Conservation (phyloP, 345 rosid species). For the Isatis tinctoria region DNA sequence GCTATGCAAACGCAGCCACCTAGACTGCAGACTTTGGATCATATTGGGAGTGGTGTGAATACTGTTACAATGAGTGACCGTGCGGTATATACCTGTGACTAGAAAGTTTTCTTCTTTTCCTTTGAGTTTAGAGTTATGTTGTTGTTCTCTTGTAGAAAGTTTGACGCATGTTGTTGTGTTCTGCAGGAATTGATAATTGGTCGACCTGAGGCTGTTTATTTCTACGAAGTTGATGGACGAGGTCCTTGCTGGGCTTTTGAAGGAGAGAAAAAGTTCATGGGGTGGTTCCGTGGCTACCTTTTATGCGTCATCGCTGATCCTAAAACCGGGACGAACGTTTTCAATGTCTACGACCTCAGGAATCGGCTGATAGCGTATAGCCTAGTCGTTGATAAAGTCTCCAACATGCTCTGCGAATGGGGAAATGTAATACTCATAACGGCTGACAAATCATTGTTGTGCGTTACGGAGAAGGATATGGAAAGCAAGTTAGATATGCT, state of each 20-base stretch:
- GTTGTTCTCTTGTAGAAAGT: too few relatives aligned
- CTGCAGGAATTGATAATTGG: conserved; percentile 88
- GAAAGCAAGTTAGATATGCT: conserved; percentile 99
- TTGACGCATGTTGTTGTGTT: conserved; percentile 18
- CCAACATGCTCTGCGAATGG: conserved; percentile 97
- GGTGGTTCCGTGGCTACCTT: conserved; percentile 97
- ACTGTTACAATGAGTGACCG: conserved; percentile 93
- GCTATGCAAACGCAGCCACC: conserved; percentile 78
- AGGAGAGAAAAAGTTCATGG: conserved; percentile 88
- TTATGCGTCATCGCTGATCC: conserved; percentile 88
- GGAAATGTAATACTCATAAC: conserved; percentile 81
- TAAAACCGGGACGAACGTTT: conserved; percentile 61
- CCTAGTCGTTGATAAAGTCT: conserved; percentile 71
- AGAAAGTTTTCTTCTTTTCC: too few relatives aligned
- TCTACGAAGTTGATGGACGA: conserved; percentile 96
- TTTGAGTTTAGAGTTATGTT: background rate
- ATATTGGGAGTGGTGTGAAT: conserved; percentile 66
- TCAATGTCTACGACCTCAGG: conserved; percentile 89
- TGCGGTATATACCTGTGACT: conserved; percentile 41
- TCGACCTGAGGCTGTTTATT: conserved; percentile 92
- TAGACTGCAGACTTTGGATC: conserved; percentile 68
- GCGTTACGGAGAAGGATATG: conserved; percentile 96
- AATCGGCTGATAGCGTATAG: conserved; percentile 90
- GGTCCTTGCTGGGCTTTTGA: conserved; percentile 99
- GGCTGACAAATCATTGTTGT: conserved; percentile 67